Base-by-base conservation (phyloP, 768 basidiomycete genomes). In the Filobasidium floriforme region DNA sequence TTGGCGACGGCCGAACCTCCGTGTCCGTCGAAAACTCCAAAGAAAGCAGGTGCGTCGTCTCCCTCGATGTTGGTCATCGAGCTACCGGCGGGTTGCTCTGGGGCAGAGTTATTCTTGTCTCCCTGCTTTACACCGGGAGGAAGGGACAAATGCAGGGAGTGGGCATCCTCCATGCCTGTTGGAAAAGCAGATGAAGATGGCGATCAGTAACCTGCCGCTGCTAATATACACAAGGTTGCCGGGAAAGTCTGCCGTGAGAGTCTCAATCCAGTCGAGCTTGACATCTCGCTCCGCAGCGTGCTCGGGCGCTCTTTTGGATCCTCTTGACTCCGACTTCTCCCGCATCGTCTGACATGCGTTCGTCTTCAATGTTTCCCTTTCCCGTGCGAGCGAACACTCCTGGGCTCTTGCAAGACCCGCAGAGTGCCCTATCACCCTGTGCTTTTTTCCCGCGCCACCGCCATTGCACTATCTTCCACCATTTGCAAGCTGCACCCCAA, bases 1-100 rank as follows among this genome's bases (percentile, higher is more conserved):
- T 76, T 76, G 14, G 77, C 77, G n/a, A 75, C 77, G 19, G 74
- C 65, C 9, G 73, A 73, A 41, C 68, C 96, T 67, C 96, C 96
- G 76, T 99, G 96, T 37, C 96, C 96, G 80, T 99, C 96, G 75
- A 96, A 98, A 1, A 99, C 93, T 32, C 89, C 94, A 73, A 98
- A 96, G 81, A 97, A 93, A 0, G 89, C 84, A 41, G 73, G 67
- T 37, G 60, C 63, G 37, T 75, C 73, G 66, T 78, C 67, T 72
- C 69, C 80, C 49, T 83, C 83, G 66, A 88, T 86, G 65, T 76
- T 76, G 9, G 75, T 73, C 24, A 76, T 71, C 14, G 77, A 75
- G 26, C 73, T 75, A 61, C 74, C 77, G 7, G 67, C 69, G 4
- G 76, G 77, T 55, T 77, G 77, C 18, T 46, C 63, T 22, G 74